Conservation (phyloP, 768 basidiomycete species). For the Podaxis rugospora region DNA sequence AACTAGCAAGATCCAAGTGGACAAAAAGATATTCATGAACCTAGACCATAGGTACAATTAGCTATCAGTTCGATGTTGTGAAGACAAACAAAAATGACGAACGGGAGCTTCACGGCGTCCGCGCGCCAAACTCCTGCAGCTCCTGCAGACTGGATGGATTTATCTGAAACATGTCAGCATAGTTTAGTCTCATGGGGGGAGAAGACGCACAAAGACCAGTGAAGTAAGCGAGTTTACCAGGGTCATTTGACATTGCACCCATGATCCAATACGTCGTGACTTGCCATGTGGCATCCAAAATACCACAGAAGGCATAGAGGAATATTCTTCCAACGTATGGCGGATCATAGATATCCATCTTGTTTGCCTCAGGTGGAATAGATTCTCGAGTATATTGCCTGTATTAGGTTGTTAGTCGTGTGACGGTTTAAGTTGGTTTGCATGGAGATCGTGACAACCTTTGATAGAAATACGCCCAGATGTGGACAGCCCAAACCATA, state of each 20-base stretch:
- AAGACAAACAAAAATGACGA: conserved; percentile 21
- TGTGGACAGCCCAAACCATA: conserved; percentile 66
- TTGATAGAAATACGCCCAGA: conserved; percentile 77
- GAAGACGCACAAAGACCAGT: conserved; percentile 69
- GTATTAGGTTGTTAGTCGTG: conserved; percentile 13
- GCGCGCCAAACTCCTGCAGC: conserved; percentile 71
- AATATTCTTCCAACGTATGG: conserved; percentile 52
- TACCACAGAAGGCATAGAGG: conserved; percentile 68
- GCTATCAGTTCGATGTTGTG: not conserved
- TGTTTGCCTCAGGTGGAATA: conserved; percentile 30
- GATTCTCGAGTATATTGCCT: conserved; percentile 57
- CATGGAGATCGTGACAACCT: conserved; percentile 37
- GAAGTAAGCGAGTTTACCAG: conserved; percentile 74
- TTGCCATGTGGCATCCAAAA: conserved; percentile 85
- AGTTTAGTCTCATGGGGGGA: not conserved
- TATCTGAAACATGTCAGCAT: conserved; percentile 36
- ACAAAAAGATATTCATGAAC: conserved; percentile 69
- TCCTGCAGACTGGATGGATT: conserved; percentile 74
- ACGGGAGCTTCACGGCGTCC: conserved; percentile 62
- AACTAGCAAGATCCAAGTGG: conserved; percentile 69
- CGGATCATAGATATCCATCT: conserved; percentile 57
- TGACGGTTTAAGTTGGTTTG: not conserved
- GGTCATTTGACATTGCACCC: conserved; percentile 84
- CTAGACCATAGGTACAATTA: conserved; percentile 18
- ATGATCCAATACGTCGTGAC: conserved; percentile 79